A percentile compares a stretch with the other conserved stretches of the same genome.
These are phyloP conservation scores for Linum trigynum DNA, from an alignment of 345 rosid species.

Conservation along the genomic window DNA sequence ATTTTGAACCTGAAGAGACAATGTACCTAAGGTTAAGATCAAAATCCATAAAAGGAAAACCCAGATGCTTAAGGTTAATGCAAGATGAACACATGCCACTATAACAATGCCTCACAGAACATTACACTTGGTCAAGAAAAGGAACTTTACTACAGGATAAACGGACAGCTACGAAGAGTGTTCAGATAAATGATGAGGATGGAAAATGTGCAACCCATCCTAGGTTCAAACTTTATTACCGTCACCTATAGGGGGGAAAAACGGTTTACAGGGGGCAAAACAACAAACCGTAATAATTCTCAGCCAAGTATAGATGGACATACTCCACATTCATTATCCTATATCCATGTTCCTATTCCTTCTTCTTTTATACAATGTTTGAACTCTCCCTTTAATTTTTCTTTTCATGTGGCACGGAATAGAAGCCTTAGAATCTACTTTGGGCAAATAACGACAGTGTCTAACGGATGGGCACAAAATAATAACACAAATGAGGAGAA, in stretches of 20 bases:
- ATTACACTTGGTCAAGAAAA: no score
- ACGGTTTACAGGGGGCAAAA: neutral
- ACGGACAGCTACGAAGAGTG: neutral
- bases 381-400: neutral
- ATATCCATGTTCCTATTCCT: no score
- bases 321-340: neutral
- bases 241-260: neutral
- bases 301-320: neutral
- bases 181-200: neutral
- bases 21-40: neutral
- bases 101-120: no score
- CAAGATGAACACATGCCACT: neutral
- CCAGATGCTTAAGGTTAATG: neutral
- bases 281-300: neutral
- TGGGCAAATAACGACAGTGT: no score
- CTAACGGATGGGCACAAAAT: neutral
- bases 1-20: slow-evolving; percentile 80
- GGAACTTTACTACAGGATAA: neutral
- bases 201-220: neutral
- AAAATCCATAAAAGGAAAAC: neutral
- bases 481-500: neutral
- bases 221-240: neutral
- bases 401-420: no score
- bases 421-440: no score
- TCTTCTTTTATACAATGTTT: neutral